Conservation (phyloP, 2,329 filamentous ascomycete genomes). For the Fusarium sp. region DNA sequence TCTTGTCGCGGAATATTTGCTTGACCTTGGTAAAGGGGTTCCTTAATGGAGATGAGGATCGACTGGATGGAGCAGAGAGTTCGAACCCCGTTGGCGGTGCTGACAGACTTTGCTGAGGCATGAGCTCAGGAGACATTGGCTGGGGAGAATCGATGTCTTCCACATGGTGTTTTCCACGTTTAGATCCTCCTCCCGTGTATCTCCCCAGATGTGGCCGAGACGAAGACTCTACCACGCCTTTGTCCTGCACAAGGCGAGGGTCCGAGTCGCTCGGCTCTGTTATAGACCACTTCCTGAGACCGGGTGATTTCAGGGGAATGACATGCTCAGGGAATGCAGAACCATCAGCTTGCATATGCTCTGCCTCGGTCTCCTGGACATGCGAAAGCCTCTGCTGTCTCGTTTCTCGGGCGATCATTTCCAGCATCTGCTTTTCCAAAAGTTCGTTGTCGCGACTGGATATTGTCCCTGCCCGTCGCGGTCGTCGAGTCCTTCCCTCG, state of each 20-base stretch:
- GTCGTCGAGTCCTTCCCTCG: slow-evolving; percentile 50
- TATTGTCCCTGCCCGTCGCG: slow-evolving; percentile 58
- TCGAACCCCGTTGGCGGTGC: slow-evolving; percentile 72
- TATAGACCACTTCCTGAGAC: slow-evolving; percentile 52
- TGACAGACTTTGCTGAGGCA: slow-evolving; percentile 59
- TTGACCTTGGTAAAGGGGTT: slow-evolving; percentile 69
- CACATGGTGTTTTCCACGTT: slow-evolving; percentile 52
- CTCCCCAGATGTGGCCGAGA: slow-evolving; percentile 48
- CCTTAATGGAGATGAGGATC: slow-evolving; percentile 72
- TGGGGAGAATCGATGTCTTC: slow-evolving; percentile 60
- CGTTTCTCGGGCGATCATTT: slow-evolving; percentile 68
- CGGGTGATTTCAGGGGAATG: slow-evolving; percentile 44
- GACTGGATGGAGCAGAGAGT: slow-evolving; percentile 72
- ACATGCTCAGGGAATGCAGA: slow-evolving; percentile 50
- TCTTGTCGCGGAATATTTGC: slow-evolving; percentile 67
- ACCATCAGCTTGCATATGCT: slow-evolving; percentile 49
- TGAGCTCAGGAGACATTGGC: slow-evolving; percentile 66
- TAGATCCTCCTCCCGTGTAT: slow-evolving; percentile 63
- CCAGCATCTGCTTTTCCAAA: slow-evolving; percentile 71
- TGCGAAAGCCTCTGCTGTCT: slow-evolving; percentile 52
- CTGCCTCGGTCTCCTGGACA: slow-evolving; percentile 48
- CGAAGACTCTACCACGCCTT: slow-evolving; percentile 35
- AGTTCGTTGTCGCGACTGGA: slow-evolving; percentile 63
- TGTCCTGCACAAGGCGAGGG: slow-evolving; percentile 42
- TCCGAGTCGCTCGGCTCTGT: slow-evolving; percentile 57